These are phyloP conservation scores for Coniochaeta hoffmannii DNA, from an alignment of 2,329 filamentous ascomycete species.

Conservation along the genomic window DNA sequence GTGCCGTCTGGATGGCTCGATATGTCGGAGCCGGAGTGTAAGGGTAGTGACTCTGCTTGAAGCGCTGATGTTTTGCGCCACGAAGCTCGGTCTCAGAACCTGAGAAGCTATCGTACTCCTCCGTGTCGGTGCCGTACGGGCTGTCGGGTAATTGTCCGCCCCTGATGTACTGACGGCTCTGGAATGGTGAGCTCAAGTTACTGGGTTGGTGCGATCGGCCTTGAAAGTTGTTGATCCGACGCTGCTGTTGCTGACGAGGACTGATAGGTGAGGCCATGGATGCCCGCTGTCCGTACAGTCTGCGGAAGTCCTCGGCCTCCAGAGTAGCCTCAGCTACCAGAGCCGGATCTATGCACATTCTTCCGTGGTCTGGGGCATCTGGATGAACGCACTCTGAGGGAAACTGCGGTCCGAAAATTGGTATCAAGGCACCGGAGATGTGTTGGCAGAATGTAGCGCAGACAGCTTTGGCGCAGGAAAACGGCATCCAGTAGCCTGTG, in stretches of 20 bases:
- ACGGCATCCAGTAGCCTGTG: conserved; percentile 97
- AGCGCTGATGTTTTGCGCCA: neutral
- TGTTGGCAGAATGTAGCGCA: conserved; percentile 83
- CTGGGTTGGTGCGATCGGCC: conserved; percentile 2
- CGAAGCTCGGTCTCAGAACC: conserved; percentile 11
- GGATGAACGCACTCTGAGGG: conserved; percentile 61
- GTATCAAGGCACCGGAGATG: conserved; percentile 80
- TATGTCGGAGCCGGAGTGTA: neutral
- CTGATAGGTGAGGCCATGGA: neutral
- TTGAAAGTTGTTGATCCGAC: conserved; percentile 6
- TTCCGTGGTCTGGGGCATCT: conserved; percentile 54
- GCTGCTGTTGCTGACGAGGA: conserved; percentile 5
- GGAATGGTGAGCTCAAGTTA: conserved; percentile 9
- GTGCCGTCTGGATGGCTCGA: neutral
- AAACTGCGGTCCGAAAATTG: conserved; percentile 82
- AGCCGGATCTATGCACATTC: conserved; percentile 56
- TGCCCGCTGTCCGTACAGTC: conserved; percentile 20
- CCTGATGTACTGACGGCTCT: conserved; percentile 22
- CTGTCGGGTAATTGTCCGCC: conserved; percentile 14
- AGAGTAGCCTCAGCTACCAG: conserved; percentile 46
- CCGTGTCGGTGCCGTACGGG: conserved; percentile 33
- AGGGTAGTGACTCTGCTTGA: neutral
- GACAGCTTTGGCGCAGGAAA: conserved; percentile 73
- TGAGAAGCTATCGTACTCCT: conserved; percentile 30
- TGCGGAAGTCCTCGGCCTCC: conserved; percentile 38